Percentiles rank a stretch among this genome's conserved stretches.
These are phyloP conservation scores for Fusarium buharicum DNA, from an alignment of 2,329 filamentous ascomycete genomes.

Conservation along the genomic window DNA sequence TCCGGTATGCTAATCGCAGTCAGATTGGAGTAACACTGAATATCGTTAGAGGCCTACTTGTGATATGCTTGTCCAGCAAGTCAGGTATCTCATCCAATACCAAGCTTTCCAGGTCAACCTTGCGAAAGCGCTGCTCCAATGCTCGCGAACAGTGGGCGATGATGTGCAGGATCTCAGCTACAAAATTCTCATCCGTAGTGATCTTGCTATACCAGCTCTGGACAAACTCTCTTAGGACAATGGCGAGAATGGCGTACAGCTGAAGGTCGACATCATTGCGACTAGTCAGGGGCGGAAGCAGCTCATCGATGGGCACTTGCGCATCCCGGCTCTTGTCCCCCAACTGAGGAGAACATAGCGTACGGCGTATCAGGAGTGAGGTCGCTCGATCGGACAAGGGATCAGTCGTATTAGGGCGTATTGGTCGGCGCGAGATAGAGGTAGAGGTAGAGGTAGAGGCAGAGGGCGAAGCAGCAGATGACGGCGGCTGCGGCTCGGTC, in stretches of 20 bases:
- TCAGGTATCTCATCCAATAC: slow-evolving; percentile 88
- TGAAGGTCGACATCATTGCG: slow-evolving; percentile 94
- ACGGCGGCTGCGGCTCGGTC: slow-evolving; percentile 40
- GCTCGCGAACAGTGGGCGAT: slow-evolving; percentile 92
- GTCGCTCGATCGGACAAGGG: slow-evolving; percentile 82
- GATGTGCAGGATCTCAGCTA: slow-evolving; percentile 87
- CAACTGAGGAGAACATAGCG: slow-evolving; percentile 79
- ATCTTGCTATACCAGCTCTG: slow-evolving; percentile 94
- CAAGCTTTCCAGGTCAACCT: slow-evolving; percentile 83
- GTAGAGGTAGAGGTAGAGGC: slow-evolving; percentile 36
- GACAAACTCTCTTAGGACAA: slow-evolving; percentile 90
- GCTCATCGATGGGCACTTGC: slow-evolving; percentile 74
- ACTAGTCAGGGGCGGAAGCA: slow-evolving; percentile 91
- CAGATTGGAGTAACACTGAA: slow-evolving; percentile 21
- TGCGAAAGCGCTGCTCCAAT: slow-evolving; percentile 84
- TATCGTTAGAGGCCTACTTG: slow-evolving; percentile 64
- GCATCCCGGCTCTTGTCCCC: slow-evolving; percentile 64
- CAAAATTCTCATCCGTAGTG: slow-evolving; percentile 87
- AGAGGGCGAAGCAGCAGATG: slow-evolving; percentile 38
- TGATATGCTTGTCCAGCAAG: slow-evolving; percentile 81
- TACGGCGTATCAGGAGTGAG: slow-evolving; percentile 80
- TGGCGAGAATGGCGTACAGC: slow-evolving; percentile 90
- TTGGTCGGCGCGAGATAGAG: slow-evolving; percentile 45
- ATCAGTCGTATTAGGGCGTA: slow-evolving; percentile 55
- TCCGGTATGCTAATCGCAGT: slow-evolving; percentile 72